phyloP scores from a whole-genome alignment of 345 rosid genomes.

The Lagerstroemia speciosa region DNA sequence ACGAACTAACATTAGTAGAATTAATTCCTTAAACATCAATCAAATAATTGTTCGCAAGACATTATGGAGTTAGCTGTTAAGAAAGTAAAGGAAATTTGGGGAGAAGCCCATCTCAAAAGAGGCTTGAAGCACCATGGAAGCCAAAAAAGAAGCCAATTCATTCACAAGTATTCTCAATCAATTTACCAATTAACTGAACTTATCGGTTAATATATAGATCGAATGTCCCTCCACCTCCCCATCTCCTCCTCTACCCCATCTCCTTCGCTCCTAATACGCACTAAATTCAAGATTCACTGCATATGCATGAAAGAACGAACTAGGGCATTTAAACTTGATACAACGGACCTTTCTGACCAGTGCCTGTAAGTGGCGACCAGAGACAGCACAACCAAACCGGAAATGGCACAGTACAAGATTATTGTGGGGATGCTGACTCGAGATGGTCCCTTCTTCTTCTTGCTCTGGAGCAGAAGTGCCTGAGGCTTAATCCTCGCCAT shows the following conservation, averaged over 20 bases:
- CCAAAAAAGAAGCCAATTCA: background rate
- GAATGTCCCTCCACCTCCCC: background rate
- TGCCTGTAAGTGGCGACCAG: constrained; percentile 49
- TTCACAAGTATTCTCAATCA: background rate
- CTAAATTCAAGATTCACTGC: background rate
- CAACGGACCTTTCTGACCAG: constrained; percentile 53
- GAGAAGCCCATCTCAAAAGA: background rate
- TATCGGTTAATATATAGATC: background rate
- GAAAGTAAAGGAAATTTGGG: background rate
- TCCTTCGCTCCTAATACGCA: background rate
- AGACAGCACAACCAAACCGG: constrained; percentile 35
- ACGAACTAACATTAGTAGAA: background rate
- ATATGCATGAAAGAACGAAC: background rate
- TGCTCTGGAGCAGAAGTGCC: constrained; percentile 68
- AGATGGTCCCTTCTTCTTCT: constrained; percentile 67
- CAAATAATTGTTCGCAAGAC: background rate
- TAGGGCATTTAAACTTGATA: background rate
- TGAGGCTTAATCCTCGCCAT: constrained; percentile 91
- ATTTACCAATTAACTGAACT: background rate
- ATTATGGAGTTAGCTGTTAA: too few relatives aligned
- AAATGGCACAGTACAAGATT: constrained; percentile 36
- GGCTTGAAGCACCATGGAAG: background rate
- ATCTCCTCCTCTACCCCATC: background rate
- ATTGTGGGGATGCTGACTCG: constrained; percentile 50
- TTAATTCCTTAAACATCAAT: background rate